Conservation (phyloP, 257 asterid genomes). For the Nicotiana undulata region DNA sequence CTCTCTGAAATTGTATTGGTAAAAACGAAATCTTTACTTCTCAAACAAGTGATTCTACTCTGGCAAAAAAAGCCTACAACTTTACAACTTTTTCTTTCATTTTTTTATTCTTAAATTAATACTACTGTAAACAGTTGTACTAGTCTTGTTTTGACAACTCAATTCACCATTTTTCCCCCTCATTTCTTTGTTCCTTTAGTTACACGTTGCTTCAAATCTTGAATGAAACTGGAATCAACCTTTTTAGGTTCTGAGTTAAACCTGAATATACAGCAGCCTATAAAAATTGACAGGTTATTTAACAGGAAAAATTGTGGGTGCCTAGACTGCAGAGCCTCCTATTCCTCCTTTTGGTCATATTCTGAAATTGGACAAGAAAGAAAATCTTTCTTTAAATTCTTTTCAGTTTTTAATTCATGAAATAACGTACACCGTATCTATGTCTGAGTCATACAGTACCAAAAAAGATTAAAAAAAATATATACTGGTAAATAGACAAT, state of each 20-base stretch:
- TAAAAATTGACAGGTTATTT: neutral
- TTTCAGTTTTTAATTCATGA: conserved; percentile 10
- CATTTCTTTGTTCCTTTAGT: neutral
- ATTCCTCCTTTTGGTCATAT: conserved; percentile 16
- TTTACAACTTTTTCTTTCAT: neutral
- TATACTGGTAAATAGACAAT: neutral
- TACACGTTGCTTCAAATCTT: neutral
- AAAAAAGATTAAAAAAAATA: neutral
- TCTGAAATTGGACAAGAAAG: conserved; percentile 24
- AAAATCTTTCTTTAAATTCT: conserved; percentile 2
- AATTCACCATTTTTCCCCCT: neutral
- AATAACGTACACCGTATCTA: conserved; percentile 9
- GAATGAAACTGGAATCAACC: conserved; percentile 8
- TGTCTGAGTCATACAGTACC: conserved; percentile 18
- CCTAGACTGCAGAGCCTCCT: conserved; percentile 42
- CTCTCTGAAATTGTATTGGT: conserved; percentile 7
- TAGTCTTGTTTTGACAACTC: conserved; percentile 22
- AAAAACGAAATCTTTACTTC: conserved; percentile 34
- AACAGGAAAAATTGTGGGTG: conserved; percentile 4
- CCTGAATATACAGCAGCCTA: conserved; percentile 13
- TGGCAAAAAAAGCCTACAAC: conserved; percentile 14
- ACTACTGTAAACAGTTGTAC: neutral
- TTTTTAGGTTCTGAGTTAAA: conserved; percentile 13
- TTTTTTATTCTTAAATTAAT: neutral
- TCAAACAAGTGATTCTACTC: conserved; percentile 43